A percentile compares a stretch with the other conserved stretches of the same genome.
Conservation (phyloP, 1,284 basidiomycete genomes). For the Irpex lacteus region DNA sequence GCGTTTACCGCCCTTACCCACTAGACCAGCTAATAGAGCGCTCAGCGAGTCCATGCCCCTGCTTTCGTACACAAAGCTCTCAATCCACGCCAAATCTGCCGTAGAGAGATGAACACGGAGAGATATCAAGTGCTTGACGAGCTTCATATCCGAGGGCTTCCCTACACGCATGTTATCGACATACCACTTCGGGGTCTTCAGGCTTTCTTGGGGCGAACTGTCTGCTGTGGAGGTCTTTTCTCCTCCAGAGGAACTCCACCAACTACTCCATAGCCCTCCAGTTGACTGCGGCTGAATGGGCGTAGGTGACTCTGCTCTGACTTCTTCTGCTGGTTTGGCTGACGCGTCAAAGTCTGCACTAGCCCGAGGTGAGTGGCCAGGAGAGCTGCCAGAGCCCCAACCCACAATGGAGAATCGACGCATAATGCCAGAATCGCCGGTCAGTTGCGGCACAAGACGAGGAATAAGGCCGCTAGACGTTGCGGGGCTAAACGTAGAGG, state of each 20-base stretch:
- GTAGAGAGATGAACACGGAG: slow-evolving; percentile 87
- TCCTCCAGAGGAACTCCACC: slow-evolving; percentile 67
- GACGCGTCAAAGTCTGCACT: slow-evolving; percentile 37
- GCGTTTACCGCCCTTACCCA: slow-evolving; percentile 60
- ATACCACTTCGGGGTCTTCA: slow-evolving; percentile 55
- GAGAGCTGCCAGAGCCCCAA: slow-evolving; percentile 49
- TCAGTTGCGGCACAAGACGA: slow-evolving; percentile 63
- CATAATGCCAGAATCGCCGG: slow-evolving; percentile 64
- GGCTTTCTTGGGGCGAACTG: slow-evolving; percentile 38
- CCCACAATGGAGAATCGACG: slow-evolving; percentile 72
- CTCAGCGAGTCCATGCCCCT: slow-evolving; percentile 69
- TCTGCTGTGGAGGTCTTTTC: slow-evolving; percentile 36
- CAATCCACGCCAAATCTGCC: slow-evolving; percentile 75
- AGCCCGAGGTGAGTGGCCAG: slow-evolving; percentile 33
- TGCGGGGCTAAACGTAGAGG: slow-evolving; percentile 59
- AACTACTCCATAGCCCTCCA: slow-evolving; percentile 72
- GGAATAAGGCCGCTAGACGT: slow-evolving; percentile 53
- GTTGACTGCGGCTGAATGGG: slow-evolving; percentile 64
- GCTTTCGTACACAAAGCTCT: slow-evolving; percentile 66
- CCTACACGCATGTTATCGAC: slow-evolving; percentile 53
- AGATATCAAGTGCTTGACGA: slow-evolving; percentile 78
- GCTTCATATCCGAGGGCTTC: slow-evolving; percentile 53
- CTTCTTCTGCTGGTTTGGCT: slow-evolving; percentile 4
- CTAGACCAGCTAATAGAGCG: slow-evolving; percentile 54
- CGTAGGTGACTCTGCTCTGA: slow-evolving; percentile 17